These are phyloP conservation scores for Fusarium austroafricanum DNA, from an alignment of 2,329 filamentous ascomycete genomes.

Conservation along the genomic window DNA sequence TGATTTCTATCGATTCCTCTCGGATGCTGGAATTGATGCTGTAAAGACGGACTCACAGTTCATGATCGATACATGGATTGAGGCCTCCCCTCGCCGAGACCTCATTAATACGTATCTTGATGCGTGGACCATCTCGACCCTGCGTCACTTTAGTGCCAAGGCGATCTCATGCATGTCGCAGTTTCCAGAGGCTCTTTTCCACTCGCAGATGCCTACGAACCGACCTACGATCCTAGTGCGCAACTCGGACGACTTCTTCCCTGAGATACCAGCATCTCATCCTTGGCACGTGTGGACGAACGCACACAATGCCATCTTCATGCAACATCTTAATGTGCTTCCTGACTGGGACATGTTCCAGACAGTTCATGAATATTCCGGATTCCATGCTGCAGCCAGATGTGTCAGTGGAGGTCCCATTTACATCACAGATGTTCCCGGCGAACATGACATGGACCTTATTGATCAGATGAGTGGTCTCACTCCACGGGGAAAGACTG, in stretches of 20 bases:
- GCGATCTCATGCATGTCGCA: conserved; percentile 97
- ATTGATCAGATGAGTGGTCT: conserved; percentile 84
- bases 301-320: conserved; percentile 87
- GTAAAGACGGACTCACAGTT: conserved; percentile 97
- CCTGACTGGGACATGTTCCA: conserved; percentile 86
- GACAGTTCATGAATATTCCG: conserved; percentile 73
- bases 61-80: conserved; percentile 80
- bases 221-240: conserved; percentile 79
- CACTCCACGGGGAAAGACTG: conserved; percentile 77
- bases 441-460: conserved; percentile 79
- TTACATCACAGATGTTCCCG: conserved; percentile 92
- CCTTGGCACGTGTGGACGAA: conserved; percentile 97
- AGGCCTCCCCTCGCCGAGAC: conserved; percentile 75
- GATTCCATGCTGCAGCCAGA: conserved; percentile 89
- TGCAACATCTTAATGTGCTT: conserved; percentile 84
- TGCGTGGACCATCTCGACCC: conserved; percentile 82
- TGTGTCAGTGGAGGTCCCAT: conserved; percentile 92
- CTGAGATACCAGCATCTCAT: conserved; percentile 81
- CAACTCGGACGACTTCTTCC: conserved; percentile 94
- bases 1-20: conserved; percentile 90
- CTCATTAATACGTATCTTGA: conserved; percentile 84
- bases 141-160: conserved; percentile 81
- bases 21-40: conserved; percentile 78
- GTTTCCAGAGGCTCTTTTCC: conserved; percentile 85
- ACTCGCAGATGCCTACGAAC: conserved; percentile 82